A percentile compares a stretch with the other conserved stretches of the same genome.
Conservation (phyloP, 352 stramenopile species). For the Pythium guiyangense region DNA sequence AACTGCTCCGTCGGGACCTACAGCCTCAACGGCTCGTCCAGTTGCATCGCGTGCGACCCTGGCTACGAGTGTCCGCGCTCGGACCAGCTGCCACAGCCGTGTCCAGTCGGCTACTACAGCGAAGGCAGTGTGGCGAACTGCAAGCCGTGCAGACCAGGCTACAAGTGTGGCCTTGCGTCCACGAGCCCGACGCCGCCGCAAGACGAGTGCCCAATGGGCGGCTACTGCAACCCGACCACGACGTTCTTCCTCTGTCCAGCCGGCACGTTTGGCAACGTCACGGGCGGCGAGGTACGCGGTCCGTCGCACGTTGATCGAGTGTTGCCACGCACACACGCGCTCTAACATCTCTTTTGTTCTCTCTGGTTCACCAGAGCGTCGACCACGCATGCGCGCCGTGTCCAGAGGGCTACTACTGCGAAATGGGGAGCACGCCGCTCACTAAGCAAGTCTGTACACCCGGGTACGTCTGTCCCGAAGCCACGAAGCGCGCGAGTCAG, state of each 20-base stretch:
- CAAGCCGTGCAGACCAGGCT: conserved; percentile 55
- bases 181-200: conserved; percentile 70
- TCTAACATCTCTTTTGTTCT: neutral
- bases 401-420: conserved; percentile 72
- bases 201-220: conserved; percentile 86
- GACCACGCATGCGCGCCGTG: conserved; percentile 74
- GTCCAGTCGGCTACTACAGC: conserved; percentile 87
- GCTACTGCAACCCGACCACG: conserved; percentile 84
- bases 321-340: neutral
- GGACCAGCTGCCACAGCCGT: conserved; percentile 69
- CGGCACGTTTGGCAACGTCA: conserved; percentile 85
- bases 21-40: conserved; percentile 59
- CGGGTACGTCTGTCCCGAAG: conserved; percentile 67
- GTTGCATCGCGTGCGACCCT: conserved; percentile 61
- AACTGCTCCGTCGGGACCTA: conserved; percentile 80
- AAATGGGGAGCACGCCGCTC: conserved; percentile 65
- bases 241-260: conserved; percentile 84
- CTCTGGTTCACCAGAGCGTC: conserved; percentile 40
- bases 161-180: conserved; percentile 78
- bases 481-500: conserved; percentile 54
- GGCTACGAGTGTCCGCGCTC: conserved; percentile 83
- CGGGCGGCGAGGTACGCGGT: conserved; percentile 53
- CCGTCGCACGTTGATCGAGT: neutral
- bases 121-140: conserved; percentile 68
- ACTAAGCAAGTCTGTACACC: conserved; percentile 58